Base-by-base conservation (phyloP, 306 rosid genomes). In the Lagenaria siceraria region DNA sequence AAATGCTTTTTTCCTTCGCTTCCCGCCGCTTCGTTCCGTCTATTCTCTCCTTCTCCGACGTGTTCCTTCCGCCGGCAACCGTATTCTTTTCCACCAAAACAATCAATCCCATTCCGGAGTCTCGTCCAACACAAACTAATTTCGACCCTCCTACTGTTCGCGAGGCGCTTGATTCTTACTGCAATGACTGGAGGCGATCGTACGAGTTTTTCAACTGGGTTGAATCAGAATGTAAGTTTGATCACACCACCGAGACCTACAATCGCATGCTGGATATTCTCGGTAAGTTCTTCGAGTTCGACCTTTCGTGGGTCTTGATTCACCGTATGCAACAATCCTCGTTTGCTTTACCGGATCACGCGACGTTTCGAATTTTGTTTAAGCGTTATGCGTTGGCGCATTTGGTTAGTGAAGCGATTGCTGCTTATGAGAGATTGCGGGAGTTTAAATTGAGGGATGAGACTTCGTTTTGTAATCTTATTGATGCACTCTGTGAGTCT, bases 131-230 rank as follows among this genome's bases (percentile, higher is more conserved):
- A 14, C 31, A 77, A 52, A 14, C 52, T 60, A 71, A 38, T 0
- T 33, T 84, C 24, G 88, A 89, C 49, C 80, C 82, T 59, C 10
- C 79, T 63, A 80, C 93, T 1, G 90, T 90, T 9, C 83, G 80
- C 0, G 88, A 85, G 52, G 87, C 96, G 15, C 92, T 92, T 0
- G 18, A 83, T 18, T 84, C 93, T 14, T 88, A 84, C 84, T 84
- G 87, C 90, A 92, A 94, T 33, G 97, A 94, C 76, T 94, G 96
- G 96, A 87, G 81, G 58, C 87, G 85, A 10, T 97, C 98, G 8
- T 46, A 85, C n/a, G 96, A 92, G 5, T 94, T 94, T 85, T 94
- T 94, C 92, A 85, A 76, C 72, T 94, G 95, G 95, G 86, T 83
- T 18, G 85, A 86, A 46, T 76, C 81, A 13, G 64, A 86, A 5